phyloP scores from a whole-genome alignment of 2,329 filamentous ascomycete genomes.

The Aureobasidium melanogenum region DNA sequence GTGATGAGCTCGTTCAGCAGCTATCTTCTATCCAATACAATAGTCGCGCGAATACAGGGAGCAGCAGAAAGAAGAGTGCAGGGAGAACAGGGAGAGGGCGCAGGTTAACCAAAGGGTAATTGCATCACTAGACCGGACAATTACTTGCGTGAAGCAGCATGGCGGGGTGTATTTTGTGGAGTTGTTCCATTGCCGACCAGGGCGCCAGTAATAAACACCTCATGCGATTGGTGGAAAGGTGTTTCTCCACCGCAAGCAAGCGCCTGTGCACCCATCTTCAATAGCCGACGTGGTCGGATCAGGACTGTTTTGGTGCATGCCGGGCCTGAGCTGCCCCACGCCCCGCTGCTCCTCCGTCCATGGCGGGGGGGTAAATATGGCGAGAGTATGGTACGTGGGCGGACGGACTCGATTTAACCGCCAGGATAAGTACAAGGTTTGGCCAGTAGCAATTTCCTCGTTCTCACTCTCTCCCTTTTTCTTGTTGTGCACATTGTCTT shows the following conservation, averaged over 20 bases:
- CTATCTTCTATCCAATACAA: neutral
- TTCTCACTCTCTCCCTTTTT: neutral
- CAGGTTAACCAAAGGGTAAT: neutral
- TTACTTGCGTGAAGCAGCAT: neutral
- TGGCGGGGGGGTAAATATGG: conserved; percentile 6
- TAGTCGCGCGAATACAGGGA: neutral
- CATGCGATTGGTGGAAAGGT: neutral
- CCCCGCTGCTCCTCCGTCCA: neutral
- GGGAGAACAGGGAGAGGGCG: neutral
- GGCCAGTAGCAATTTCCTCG: neutral
- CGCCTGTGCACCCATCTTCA: neutral
- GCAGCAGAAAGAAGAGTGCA: neutral
- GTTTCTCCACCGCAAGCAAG: neutral
- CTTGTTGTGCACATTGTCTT: neutral
- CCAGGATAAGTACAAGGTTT: conserved; percentile 8
- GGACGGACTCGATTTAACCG: neutral
- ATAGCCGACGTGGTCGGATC: neutral
- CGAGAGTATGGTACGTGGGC: neutral
- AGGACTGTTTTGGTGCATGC: neutral
- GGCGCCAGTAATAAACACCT: neutral
- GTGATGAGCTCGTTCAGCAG: neutral
- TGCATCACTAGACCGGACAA: neutral
- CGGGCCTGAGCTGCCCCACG: neutral
- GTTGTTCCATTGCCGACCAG: conserved; percentile 7
- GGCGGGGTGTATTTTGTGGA: conserved; percentile 11